These are phyloP conservation scores for Cystobasidium sp. DNA, from an alignment of 1,284 basidiomycete species.

Conservation along the genomic window DNA sequence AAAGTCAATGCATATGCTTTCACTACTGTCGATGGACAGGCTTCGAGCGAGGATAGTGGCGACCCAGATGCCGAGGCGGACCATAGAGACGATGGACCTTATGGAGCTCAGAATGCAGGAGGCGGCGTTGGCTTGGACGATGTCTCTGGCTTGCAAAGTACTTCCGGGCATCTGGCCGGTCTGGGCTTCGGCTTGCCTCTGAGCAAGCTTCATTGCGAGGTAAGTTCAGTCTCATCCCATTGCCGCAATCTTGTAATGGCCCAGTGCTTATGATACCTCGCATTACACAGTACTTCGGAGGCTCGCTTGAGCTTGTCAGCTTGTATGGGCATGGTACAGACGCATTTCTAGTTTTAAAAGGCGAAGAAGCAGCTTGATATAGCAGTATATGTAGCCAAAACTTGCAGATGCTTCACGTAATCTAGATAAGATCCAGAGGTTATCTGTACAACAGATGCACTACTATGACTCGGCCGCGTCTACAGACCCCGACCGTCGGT, in stretches of 20 bases:
- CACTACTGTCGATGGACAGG: slow-evolving; percentile 66
- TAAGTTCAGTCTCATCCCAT: not conserved
- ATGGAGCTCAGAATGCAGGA: slow-evolving; percentile 38
- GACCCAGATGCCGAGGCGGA: slow-evolving; percentile 15
- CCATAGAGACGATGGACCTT: slow-evolving; percentile 33
- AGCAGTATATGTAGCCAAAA: too few relatives aligned
- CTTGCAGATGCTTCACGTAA: too few relatives aligned
- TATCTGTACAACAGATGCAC: too few relatives aligned
- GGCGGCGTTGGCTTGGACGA: slow-evolving; percentile 30
- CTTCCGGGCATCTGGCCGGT: slow-evolving; percentile 36
- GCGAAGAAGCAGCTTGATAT: slow-evolving; percentile 13
- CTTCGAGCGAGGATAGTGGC: slow-evolving; percentile 49
- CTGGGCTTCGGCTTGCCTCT: slow-evolving; percentile 41
- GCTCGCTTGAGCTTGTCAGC: slow-evolving; percentile 73
- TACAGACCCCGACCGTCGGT: too few relatives aligned
- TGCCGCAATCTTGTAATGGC: not conserved
- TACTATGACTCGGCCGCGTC: too few relatives aligned
- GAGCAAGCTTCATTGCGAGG: slow-evolving; percentile 43
- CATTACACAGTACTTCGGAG: slow-evolving; percentile 66
- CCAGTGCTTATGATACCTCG: slow-evolving; percentile 35
- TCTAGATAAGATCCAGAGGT: too few relatives aligned
- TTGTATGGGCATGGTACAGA: slow-evolving; percentile 83
- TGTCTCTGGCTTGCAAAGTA: slow-evolving; percentile 35
- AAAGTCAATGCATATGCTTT: slow-evolving; percentile 87
- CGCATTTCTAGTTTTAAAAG: slow-evolving; percentile 64